These are phyloP conservation scores for Neurospora tetraspora DNA, from an alignment of 495 filamentous ascomycete genomes.

Conservation along the genomic window DNA sequence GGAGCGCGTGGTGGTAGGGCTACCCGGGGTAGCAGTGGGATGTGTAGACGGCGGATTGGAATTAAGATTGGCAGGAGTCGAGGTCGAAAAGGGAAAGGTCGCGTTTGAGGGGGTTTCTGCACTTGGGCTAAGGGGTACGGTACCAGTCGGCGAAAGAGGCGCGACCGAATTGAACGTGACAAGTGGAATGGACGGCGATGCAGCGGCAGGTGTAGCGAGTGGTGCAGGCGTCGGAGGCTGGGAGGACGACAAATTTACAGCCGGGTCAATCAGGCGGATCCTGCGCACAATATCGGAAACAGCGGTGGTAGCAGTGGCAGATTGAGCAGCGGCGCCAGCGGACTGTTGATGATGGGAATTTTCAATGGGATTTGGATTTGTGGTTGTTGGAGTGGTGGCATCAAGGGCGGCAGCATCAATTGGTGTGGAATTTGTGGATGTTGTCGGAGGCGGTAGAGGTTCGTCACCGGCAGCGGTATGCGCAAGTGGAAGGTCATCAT, in stretches of 20 bases:
- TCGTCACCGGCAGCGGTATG: not conserved
- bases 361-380: not conserved
- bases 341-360: conserved; percentile 1
- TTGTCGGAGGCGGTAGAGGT: conserved; percentile 4
- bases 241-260: conserved; percentile 1
- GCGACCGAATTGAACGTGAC: not conserved
- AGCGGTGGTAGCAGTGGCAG: not conserved
- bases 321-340: not conserved
- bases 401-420: not conserved
- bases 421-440: not conserved
- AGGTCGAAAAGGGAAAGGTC: not conserved
- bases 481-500: not conserved
- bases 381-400: conserved; percentile 1
- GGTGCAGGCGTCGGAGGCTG: conserved; percentile 1
- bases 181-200: not conserved
- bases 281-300: conserved; percentile 1
- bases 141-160: not conserved
- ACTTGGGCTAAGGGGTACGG: not conserved
- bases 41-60: conserved; percentile 2
- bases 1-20: conserved; percentile 7
- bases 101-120: not conserved
- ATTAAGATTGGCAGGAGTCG: not conserved
- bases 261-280: conserved; percentile 15
- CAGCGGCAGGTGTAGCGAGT: not conserved
- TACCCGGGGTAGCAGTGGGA: conserved; percentile 1